Evolutionary conservation across 306 rosid genomes (phyloP).

Genomic region (Hippophae rhamnoides): DNA sequence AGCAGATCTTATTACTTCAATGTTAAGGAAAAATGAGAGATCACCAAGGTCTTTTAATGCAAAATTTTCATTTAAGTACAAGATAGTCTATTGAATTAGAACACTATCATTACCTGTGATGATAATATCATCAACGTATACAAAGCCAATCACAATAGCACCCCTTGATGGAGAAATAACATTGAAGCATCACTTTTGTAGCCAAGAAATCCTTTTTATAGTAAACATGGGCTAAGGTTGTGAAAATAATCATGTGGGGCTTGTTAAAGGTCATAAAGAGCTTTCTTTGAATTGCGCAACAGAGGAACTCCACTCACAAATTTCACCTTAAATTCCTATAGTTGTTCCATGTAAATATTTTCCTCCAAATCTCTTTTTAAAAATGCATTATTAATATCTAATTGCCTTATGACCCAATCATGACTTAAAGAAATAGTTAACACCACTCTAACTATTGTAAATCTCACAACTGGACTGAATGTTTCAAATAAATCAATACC

Average conservation of each 20-base stretch:
- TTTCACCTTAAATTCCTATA: too few species aligned
- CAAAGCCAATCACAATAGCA: neutral
- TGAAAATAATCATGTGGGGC: conserved; percentile 3
- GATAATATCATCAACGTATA: neutral
- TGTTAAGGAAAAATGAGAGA: neutral
- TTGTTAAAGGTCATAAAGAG: neutral
- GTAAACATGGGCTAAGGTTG: neutral
- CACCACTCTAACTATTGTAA: too few species aligned
- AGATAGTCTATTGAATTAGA: neutral
- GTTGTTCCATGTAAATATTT: too few species aligned
- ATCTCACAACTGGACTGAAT: too few species aligned
- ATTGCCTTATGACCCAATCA: too few species aligned
- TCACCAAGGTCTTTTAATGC: neutral
- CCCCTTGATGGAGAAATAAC: neutral
- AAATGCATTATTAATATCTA: too few species aligned
- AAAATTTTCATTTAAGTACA: neutral
- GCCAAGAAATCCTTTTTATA: neutral
- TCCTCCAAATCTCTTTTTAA: too few species aligned
- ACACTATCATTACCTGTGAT: neutral
- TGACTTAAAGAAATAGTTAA: too few species aligned
- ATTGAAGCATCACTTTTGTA: neutral
- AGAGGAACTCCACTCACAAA: neutral
- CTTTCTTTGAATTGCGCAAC: neutral
- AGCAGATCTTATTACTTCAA: neutral
- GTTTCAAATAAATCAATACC: too few species aligned